These are phyloP conservation scores for Irineochytrium annulatum DNA, from an alignment of 192 early-diverging fungal species.

Conservation along the genomic window DNA sequence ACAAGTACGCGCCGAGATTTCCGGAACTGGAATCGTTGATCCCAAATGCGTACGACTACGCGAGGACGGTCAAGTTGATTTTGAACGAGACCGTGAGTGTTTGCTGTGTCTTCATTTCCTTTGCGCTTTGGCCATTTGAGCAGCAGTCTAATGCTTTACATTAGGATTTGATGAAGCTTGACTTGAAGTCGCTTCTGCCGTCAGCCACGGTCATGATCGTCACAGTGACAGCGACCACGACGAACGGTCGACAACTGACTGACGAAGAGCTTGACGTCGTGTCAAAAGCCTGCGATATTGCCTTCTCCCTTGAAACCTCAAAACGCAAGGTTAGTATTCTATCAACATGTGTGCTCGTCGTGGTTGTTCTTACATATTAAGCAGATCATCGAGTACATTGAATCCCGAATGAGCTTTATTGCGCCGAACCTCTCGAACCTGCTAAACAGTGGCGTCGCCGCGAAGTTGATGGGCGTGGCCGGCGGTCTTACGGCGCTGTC, in stretches of 20 bases:
- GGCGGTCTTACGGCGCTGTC: constrained; percentile 82
- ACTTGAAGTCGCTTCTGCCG: constrained; percentile 74
- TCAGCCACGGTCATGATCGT: constrained; percentile 83
- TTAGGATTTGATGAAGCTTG: constrained; percentile 73
- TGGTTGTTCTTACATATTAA: constrained; percentile 4
- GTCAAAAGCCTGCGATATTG: constrained; percentile 75
- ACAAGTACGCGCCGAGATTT: constrained; percentile 84
- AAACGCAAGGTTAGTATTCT: constrained; percentile 51
- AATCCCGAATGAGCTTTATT: constrained; percentile 84
- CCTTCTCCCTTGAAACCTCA: constrained; percentile 65
- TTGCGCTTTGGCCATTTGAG: constrained; percentile 1
- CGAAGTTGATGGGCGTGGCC: constrained; percentile 83
- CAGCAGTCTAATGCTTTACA: background rate
- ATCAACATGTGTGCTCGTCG: background rate
- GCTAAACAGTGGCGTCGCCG: constrained; percentile 80
- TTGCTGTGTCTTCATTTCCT: constrained; percentile 1
- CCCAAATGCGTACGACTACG: constrained; percentile 82
- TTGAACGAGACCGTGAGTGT: constrained; percentile 54
- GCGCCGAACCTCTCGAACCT: constrained; percentile 91
- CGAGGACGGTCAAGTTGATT: constrained; percentile 73
- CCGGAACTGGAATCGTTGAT: constrained; percentile 92
- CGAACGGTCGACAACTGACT: constrained; percentile 61
- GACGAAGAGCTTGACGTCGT: constrained; percentile 60
- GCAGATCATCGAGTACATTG: constrained; percentile 83
- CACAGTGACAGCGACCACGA: constrained; percentile 85